A percentile compares a stretch with the other conserved stretches of the same genome.
Conservation (phyloP, 2,329 filamentous ascomycete species). For the Cercospora sojina region DNA sequence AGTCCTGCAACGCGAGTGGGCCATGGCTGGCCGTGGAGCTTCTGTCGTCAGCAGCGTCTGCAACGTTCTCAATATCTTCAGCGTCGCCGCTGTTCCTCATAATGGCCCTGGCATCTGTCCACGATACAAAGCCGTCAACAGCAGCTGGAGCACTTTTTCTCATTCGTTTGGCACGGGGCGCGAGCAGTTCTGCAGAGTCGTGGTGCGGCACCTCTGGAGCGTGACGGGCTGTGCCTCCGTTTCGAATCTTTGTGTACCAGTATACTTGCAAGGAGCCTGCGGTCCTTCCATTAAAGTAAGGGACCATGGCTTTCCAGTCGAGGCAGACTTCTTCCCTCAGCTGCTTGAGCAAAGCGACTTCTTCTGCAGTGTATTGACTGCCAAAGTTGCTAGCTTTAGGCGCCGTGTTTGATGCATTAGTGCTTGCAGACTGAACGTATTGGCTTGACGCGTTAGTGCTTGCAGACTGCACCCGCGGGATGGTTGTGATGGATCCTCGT, state of each 20-base stretch:
- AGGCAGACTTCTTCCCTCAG: constrained; percentile 43
- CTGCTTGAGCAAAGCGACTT: constrained; percentile 40
- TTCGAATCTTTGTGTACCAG: constrained; percentile 26
- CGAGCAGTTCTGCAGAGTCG: constrained; percentile 6
- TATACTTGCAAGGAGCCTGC: constrained; percentile 31
- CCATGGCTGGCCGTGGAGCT: not conserved
- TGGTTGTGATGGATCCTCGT: not conserved
- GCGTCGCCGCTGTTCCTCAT: not conserved
- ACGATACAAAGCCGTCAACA: constrained; percentile 29
- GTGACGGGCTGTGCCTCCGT: not conserved
- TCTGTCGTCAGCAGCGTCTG: not conserved
- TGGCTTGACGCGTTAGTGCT: not conserved
- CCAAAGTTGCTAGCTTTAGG: constrained; percentile 4
- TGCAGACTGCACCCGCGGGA: not conserved
- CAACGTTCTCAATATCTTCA: not conserved
- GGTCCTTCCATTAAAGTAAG: constrained; percentile 38
- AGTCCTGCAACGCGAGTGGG: constrained; percentile 19
- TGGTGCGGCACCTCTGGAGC: not conserved
- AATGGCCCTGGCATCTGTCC: constrained; percentile 21
- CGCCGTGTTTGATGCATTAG: not conserved
- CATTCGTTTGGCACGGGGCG: constrained; percentile 11
- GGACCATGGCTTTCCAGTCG: constrained; percentile 40
- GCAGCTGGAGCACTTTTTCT: constrained; percentile 12
- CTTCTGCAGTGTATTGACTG: constrained; percentile 31
- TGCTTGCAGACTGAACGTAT: too few relatives aligned